Conservation (phyloP, 2,329 filamentous ascomycete species). For the Elsinoe perseae region DNA sequence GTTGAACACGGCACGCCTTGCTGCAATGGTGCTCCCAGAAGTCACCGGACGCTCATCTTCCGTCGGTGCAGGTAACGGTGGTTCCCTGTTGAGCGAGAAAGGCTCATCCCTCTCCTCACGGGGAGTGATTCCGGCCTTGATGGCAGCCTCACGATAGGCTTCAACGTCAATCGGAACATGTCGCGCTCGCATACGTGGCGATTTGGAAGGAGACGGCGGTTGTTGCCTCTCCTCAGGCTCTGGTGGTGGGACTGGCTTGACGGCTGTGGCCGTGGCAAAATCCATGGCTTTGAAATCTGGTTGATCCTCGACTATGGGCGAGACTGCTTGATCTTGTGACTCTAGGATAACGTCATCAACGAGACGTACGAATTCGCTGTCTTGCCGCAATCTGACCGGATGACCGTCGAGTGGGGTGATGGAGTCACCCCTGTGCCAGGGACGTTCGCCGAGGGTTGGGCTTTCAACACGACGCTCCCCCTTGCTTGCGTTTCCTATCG, state of each 20-base stretch:
- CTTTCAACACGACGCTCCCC: constrained; percentile 13
- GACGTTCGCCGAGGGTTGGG: constrained; percentile 8
- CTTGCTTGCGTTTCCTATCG: background rate
- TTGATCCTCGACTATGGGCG: background rate
- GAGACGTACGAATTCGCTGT: constrained; percentile 7
- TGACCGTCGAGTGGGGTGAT: background rate
- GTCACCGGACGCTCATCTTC: background rate
- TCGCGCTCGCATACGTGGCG: background rate
- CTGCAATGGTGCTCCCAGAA: constrained; percentile 14
- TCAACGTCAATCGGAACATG: constrained; percentile 13
- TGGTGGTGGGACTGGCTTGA: background rate
- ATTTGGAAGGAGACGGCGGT: constrained; percentile 10
- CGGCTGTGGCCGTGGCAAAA: background rate
- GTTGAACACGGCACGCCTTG: constrained; percentile 18
- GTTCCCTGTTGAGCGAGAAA: constrained; percentile 12
- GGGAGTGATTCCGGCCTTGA: constrained; percentile 6
- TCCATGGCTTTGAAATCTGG: constrained; percentile 3
- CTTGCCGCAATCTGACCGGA: background rate
- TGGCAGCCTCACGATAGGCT: constrained; percentile 11
- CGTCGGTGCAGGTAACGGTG: constrained; percentile 3
- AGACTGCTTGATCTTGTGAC: constrained; percentile 23
- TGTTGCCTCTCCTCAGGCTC: background rate
- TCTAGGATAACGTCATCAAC: constrained; percentile 21
- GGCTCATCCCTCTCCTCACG: constrained; percentile 10
- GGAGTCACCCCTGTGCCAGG: constrained; percentile 9